Conservation (phyloP, 2,329 filamentous ascomycete species). For the Orbilia quercus region DNA sequence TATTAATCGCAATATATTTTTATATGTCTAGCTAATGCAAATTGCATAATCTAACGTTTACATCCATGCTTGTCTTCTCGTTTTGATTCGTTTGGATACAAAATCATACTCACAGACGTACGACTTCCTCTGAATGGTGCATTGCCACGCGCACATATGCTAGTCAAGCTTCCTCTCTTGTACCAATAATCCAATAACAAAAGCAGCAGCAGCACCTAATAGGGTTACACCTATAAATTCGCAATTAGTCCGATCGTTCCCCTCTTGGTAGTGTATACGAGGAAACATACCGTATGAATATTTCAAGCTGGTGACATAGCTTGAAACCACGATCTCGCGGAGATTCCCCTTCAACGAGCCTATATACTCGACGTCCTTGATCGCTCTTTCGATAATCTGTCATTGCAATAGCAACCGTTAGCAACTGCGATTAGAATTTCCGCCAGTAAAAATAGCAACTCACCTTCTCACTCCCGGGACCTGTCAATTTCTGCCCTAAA, state of each 20-base stretch:
- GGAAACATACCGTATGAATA: slow-evolving; percentile 38
- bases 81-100: no score
- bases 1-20: no score
- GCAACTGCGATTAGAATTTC: no score
- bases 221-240: slow-evolving; percentile 33
- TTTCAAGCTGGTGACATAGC: slow-evolving; percentile 48
- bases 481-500: slow-evolving; percentile 21
- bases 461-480: slow-evolving; percentile 41
- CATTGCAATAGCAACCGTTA: neutral
- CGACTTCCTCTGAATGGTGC: no score
- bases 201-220: slow-evolving; percentile 22
- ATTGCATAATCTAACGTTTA: no score
- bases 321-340: slow-evolving; percentile 35
- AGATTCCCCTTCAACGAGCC: slow-evolving; percentile 14
- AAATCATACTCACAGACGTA: no score
- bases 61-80: no score
- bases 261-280: neutral
- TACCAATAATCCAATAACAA: slow-evolving; percentile 37
- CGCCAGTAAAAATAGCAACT: neutral
- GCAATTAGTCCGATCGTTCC: neutral
- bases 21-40: no score
- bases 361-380: slow-evolving; percentile 47
- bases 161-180: slow-evolving; percentile 41
- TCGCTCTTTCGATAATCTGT: slow-evolving; percentile 45
- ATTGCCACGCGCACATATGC: no score